These are phyloP conservation scores for Phallus indusiatus DNA, from an alignment of 768 basidiomycete genomes.

Conservation along the genomic window DNA sequence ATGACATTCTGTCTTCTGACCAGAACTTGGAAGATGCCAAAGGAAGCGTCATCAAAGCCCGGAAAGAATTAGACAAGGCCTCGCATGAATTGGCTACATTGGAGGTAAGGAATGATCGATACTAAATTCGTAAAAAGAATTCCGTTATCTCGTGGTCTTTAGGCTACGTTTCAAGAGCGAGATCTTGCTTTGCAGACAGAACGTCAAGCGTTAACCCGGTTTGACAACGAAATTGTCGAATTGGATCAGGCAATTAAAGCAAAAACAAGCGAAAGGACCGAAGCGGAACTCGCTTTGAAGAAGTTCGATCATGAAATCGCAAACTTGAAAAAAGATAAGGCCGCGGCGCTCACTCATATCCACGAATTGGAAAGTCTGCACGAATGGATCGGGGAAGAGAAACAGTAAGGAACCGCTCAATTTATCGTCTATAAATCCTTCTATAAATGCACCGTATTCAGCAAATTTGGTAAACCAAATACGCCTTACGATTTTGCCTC, in stretches of 20 bases:
- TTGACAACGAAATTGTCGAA: conserved; percentile 79
- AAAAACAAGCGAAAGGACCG: conserved; percentile 61
- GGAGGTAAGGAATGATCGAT: conserved; percentile 29
- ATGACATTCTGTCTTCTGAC: conserved; percentile 45
- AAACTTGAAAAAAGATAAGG: conserved; percentile 54
- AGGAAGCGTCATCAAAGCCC: conserved; percentile 41
- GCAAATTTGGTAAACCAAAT: conserved; percentile 75
- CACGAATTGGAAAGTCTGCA: conserved; percentile 69
- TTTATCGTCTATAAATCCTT: background rate
- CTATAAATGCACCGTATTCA: conserved; percentile 21
- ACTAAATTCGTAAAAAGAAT: background rate
- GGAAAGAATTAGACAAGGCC: conserved; percentile 55
- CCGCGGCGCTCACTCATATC: conserved; percentile 40
- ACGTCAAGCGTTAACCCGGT: conserved; percentile 76
- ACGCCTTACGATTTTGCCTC: conserved; percentile 73
- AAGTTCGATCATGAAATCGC: conserved; percentile 64
- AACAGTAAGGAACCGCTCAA: conserved; percentile 53
- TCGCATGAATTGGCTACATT: conserved; percentile 35
- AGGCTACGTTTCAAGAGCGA: conserved; percentile 55
- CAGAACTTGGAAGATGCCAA: conserved; percentile 34
- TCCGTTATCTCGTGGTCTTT: background rate
- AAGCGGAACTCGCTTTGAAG: conserved; percentile 57
- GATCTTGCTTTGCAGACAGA: conserved; percentile 73
- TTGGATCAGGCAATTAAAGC: conserved; percentile 75
- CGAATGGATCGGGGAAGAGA: conserved; percentile 85